Evolutionary conservation across 2,329 filamentous ascomycete species (phyloP).

Genomic region (Fusarium nisikadoi): DNA sequence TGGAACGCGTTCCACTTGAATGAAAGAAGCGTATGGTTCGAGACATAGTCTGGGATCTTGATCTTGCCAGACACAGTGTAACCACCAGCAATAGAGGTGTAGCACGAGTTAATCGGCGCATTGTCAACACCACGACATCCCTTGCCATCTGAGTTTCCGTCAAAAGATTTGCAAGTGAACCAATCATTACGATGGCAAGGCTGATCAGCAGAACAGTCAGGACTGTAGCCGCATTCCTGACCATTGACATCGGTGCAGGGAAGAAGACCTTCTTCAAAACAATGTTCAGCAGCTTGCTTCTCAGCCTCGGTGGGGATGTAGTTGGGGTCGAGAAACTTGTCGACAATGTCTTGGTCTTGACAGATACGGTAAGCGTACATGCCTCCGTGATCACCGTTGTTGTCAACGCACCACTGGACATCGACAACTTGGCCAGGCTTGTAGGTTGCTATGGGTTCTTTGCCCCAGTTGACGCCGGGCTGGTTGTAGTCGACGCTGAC

Average conservation of each 20-base stretch:
- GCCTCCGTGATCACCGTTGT: conserved; percentile 67
- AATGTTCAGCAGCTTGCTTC: conserved; percentile 64
- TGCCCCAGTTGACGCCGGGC: conserved; percentile 57
- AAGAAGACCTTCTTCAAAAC: conserved; percentile 60
- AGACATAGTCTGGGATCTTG: conserved; percentile 59
- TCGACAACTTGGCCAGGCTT: conserved; percentile 57
- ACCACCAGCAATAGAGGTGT: conserved; percentile 62
- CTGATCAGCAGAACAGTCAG: conserved; percentile 57
- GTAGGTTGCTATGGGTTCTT: conserved; percentile 56
- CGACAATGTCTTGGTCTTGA: conserved; percentile 60
- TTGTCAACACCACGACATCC: conserved; percentile 60
- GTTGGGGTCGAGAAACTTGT: conserved; percentile 59
- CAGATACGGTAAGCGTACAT: conserved; percentile 67
- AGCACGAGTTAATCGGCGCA: conserved; percentile 56
- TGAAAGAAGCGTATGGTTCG: conserved; percentile 61
- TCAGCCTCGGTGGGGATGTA: conserved; percentile 62
- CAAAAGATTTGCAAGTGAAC: conserved; percentile 63
- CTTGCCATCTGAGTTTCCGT: conserved; percentile 44
- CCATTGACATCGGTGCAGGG: conserved; percentile 61
- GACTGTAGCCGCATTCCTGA: conserved; percentile 59
- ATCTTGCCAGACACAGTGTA: conserved; percentile 65
- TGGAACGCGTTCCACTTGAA: conserved; percentile 67
- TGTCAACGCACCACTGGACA: conserved; percentile 66
- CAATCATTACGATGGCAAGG: conserved; percentile 62
- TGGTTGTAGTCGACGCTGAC: conserved; percentile 65